phyloP scores from a whole-genome alignment of 2,329 filamentous ascomycete species.

The Sphaerulina vaccinii region DNA sequence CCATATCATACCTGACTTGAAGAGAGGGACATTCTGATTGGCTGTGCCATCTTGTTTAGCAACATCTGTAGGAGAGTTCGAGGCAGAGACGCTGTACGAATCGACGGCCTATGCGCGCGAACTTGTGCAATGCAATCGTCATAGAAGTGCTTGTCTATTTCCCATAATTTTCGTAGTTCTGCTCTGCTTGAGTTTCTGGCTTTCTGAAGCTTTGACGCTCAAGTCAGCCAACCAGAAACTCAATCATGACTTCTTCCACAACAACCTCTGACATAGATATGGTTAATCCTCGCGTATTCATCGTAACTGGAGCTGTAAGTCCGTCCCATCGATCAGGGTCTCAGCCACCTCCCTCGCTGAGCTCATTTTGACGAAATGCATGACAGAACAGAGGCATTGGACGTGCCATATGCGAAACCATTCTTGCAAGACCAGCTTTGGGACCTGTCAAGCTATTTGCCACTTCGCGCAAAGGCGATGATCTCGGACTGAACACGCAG shows the following conservation, averaged over 20 bases:
- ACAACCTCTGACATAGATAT: constrained; percentile 19
- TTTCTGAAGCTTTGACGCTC: not conserved
- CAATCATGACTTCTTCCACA: constrained; percentile 4
- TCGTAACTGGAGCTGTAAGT: constrained; percentile 38
- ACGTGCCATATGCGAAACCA: constrained; percentile 36
- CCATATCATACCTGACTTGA: constrained; percentile 16
- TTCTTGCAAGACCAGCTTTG: constrained; percentile 29
- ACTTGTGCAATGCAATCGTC: constrained; percentile 8
- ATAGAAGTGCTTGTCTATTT: constrained; percentile 3
- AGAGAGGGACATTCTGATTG: constrained; percentile 7
- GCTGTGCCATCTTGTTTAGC: not conserved
- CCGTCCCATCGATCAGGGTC: not conserved
- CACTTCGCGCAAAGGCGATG: constrained; percentile 35
- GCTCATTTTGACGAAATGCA: not conserved
- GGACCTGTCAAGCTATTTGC: constrained; percentile 35
- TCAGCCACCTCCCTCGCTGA: constrained; percentile 3
- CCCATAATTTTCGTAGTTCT: not conserved
- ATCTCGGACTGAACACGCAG: constrained; percentile 28
- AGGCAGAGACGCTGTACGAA: constrained; percentile 11
- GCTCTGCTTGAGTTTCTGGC: not conserved
- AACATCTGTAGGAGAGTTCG: constrained; percentile 2
- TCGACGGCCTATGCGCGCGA: not conserved
- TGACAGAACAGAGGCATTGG: constrained; percentile 40
- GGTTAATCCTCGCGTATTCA: constrained; percentile 33
- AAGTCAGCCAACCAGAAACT: not conserved